Percentiles rank a stretch among this genome's conserved stretches.
phyloP scores from a whole-genome alignment of 176 grass and related monocot genomes.

The Sorghum bicolor region Sorghum_bicolor_NCBIv3 NC_012872.2:58600501-58601000 shows the following conservation, averaged over 20 bases:
- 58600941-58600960: background rate
- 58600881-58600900: background rate
- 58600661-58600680: background rate
- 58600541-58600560: background rate
- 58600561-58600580: background rate
- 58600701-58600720: background rate
- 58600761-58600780: slow-evolving; percentile 71
- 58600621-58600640: background rate
- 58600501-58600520: slow-evolving; percentile 12
- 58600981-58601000: background rate
- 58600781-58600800: slow-evolving; percentile 85
- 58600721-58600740: background rate
- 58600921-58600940: background rate
- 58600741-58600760: background rate
- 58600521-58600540: background rate
- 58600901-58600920: background rate
- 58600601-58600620: background rate
- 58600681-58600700: background rate
- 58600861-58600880: slow-evolving; percentile 4
- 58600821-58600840: slow-evolving; percentile 59
- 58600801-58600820: slow-evolving; percentile 78
- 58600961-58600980: background rate
- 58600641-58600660: background rate
- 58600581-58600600: background rate
- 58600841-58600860: slow-evolving; percentile 33